Evolutionary conservation across 2,329 filamentous ascomycete genomes (phyloP).

Genomic region (Chaetothyriales sp.): DNA sequence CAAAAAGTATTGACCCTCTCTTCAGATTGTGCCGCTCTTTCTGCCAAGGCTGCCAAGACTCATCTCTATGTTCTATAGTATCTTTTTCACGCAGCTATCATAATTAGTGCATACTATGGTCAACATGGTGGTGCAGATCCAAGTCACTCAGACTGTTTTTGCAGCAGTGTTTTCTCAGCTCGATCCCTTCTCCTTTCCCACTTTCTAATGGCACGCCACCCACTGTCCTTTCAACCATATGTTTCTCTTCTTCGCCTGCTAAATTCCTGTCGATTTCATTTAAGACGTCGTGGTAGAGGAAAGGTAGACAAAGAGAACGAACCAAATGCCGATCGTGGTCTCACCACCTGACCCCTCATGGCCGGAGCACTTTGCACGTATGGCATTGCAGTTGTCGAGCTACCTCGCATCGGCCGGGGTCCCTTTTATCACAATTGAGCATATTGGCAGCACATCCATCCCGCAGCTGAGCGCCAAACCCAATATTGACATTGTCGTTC

Average conservation of each 20-base stretch:
- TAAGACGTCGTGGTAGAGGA: background rate
- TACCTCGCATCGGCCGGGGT: slow-evolving; percentile 6
- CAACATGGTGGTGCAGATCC: too few species aligned
- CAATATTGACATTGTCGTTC: slow-evolving; percentile 17
- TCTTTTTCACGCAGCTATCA: too few species aligned
- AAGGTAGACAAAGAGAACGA: background rate
- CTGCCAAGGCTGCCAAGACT: too few species aligned
- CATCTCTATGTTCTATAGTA: too few species aligned
- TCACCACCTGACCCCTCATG: slow-evolving; percentile 7
- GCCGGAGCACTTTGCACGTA: slow-evolving; percentile 9
- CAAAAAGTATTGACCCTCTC: too few species aligned
- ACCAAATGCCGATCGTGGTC: slow-evolving; percentile 4
- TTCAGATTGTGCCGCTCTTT: too few species aligned
- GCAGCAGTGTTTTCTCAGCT: too few species aligned
- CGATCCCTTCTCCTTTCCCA: too few species aligned
- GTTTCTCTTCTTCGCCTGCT: background rate
- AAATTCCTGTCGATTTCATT: background rate
- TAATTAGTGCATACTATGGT: too few species aligned
- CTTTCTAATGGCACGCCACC: background rate
- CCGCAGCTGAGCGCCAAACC: slow-evolving; percentile 13
- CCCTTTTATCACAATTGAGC: slow-evolving; percentile 12
- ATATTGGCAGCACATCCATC: slow-evolving; percentile 17
- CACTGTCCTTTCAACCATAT: background rate
- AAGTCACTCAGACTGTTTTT: too few species aligned
- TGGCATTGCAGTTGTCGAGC: slow-evolving; percentile 7